Base-by-base conservation (phyloP, 495 filamentous ascomycete species). In the Neurospora discreta region DNA sequence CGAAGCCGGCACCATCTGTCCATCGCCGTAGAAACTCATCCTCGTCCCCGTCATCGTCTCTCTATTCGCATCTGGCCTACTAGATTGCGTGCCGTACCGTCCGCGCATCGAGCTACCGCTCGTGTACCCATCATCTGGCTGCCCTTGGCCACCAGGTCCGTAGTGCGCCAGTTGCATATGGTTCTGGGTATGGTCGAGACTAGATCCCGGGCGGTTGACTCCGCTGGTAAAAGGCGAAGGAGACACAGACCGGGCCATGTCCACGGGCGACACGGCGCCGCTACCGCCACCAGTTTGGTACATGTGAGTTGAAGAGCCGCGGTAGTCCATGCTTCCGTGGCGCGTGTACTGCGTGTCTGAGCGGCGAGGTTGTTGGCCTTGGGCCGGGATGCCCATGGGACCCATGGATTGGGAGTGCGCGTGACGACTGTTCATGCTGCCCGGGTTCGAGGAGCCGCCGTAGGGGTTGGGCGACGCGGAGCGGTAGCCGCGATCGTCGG, bases 21-120 rank as follows among this genome's bases (percentile, higher is more conserved):
- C 23, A 65, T 65, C 52, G 3, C 52, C 89, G 76, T 93, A 93
- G 77, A 91, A 87, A 46, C 84, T 85, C 83, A 88, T 87, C 13
- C 52, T 65, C 8, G 87, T 80, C 1, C 80, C 71, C 4, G 68
- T 77, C 11, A 80, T 81, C 20, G 79, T 78, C 30, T 72, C 71
- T 60, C 82, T 81, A 11, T n/a, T 69, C 23, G 78, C 81, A 9
- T 76, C 80, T 1, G 80, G 81, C 20, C 83, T 78, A 15, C 77
- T 75, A 75, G 11, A 77, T 75, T 71, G 42, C 11, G 52, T 65
- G 2, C 52, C 52, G 18, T 65, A 65, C 2, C 52, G 52, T 9
- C 52, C 52, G 0, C 52, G 6, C 52, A 65, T 65, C 3, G 52
- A 65, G 26, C 52, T 65, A 18, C 52, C 52, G 52, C 52, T 65